phyloP scores from a whole-genome alignment of 768 basidiomycete species.

The Russula abietina region DNA sequence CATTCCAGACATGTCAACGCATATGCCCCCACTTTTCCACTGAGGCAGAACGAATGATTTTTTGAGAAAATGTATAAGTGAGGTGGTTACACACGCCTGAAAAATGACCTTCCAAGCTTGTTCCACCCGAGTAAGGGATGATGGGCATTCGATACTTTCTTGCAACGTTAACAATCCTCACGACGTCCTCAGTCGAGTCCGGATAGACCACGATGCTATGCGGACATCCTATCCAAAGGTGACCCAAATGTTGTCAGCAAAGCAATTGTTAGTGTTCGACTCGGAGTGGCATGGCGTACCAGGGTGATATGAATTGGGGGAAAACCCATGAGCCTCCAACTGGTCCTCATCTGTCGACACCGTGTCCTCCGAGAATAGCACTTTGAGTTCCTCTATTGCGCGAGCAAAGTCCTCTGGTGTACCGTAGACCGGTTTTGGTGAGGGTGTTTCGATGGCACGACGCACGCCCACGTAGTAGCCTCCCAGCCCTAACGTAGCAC shows the following conservation, averaged over 20 bases:
- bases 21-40: conserved; percentile 54
- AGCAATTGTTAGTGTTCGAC: not conserved
- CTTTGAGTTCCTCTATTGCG: conserved; percentile 29
- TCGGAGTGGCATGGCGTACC: conserved; percentile 14
- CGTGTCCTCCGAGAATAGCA: conserved; percentile 4
- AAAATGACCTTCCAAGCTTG: conserved; percentile 74
- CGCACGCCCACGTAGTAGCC: conserved; percentile 18
- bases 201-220: conserved; percentile 65
- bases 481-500: conserved; percentile 8
- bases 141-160: conserved; percentile 71
- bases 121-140: conserved; percentile 74
- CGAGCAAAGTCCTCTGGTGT: conserved; percentile 28
- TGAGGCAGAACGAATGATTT: not conserved
- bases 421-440: conserved; percentile 25
- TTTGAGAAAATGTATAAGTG: not conserved
- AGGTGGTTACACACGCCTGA: conserved; percentile 43
- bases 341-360: conserved; percentile 27
- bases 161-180: conserved; percentile 69
- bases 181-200: conserved; percentile 71
- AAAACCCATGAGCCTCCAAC: conserved; percentile 28
- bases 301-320: conserved; percentile 26
- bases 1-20: conserved; percentile 75
- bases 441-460: not conserved
- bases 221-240: conserved; percentile 31
- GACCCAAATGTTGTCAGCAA: not conserved